Conservation (phyloP, 805 yeast genomes). For the Kluyveromyces aestuarii region DNA sequence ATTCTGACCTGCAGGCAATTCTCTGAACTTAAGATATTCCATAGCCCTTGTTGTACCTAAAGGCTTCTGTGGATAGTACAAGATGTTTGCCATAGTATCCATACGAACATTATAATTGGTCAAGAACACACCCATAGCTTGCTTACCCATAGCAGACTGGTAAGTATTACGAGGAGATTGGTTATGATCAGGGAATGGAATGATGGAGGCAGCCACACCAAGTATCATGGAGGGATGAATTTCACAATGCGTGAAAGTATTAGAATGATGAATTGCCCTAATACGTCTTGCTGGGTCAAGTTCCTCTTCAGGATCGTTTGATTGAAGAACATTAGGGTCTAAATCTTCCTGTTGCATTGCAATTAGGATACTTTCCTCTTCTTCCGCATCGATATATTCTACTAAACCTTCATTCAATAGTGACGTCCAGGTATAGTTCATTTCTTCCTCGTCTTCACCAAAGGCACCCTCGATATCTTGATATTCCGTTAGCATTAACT, state of each 20-base stretch:
- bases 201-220: conserved; percentile 97
- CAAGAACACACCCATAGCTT: conserved; percentile 98
- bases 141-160: conserved; percentile 99
- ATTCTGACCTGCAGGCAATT: conserved; percentile 97
- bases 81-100: conserved; percentile 99
- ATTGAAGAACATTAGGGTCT: conserved; percentile 40
- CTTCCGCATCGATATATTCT: conserved; percentile 97
- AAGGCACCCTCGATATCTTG: conserved; percentile 43
- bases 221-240: conserved; percentile 98
- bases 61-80: conserved; percentile 97
- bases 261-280: conserved; percentile 59
- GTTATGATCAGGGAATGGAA: conserved; percentile 99
- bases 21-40: conserved; percentile 96
- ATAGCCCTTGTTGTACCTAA: conserved; percentile 95
- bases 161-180: conserved; percentile 99
- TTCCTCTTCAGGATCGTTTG: conserved; percentile 36
- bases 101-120: conserved; percentile 94
- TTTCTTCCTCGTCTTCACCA: conserved; percentile 40
- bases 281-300: conserved; percentile 64
- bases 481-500: conserved; percentile 55
- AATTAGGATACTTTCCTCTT: conserved; percentile 96
- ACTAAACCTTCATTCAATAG: conserved; percentile 79
- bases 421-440: conserved; percentile 72
- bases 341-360: conserved; percentile 98
- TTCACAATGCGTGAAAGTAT: conserved; percentile 96